Evolutionary conservation across 805 yeast genomes (phyloP), one percentile per base, ranked within the genome.

Genomic region (Schizosaccharomyces cryophilus): DNA sequence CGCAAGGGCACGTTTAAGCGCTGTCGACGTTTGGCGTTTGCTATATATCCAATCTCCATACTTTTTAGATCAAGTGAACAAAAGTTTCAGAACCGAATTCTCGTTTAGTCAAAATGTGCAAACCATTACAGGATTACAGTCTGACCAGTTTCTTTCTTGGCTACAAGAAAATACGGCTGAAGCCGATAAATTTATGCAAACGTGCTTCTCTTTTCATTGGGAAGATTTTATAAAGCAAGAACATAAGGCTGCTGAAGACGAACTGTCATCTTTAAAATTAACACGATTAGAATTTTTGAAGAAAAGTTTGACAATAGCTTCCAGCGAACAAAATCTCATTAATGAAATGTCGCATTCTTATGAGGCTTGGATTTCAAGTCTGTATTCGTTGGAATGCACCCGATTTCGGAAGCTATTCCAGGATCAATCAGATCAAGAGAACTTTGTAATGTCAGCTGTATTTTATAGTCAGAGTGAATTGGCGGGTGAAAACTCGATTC

Each of bases 361-460:
- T 13, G 30, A 62, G 42, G 54, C 61, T 40, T 69, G 70, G 70
- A 61, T 62, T 30, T 58, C 62, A 13, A 66, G 67, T 13, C 66
- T 64, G 60, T 58, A 63, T 64, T 61, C 67, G 68, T 68, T 65
- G 42, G 67, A 66, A 68, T 66, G 55, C 76, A 72, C 61, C 66
- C 77, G 76, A 62, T 75, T 72, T 62, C 75, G 78, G 62, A 73
- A 87, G 40, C 75, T 77, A 60, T 67, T 75, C 2, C 88, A 84
- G 66, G 95, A 86, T 68, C 77, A 75, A 62, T 78, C 77, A 60
- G 93, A 83, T 65, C 83, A 80, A 66, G 69, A 75, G 15, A 74
- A 75, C 31, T 78, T 74, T 63, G 77, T 74, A 65, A 77, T 0
- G 70, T 73, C 48, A 84, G 81, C 68, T 75, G 77, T 61, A 67